These are phyloP conservation scores for Phytophthora fragariaefolia DNA, from an alignment of 352 stramenopile genomes.

Conservation along the genomic window DNA sequence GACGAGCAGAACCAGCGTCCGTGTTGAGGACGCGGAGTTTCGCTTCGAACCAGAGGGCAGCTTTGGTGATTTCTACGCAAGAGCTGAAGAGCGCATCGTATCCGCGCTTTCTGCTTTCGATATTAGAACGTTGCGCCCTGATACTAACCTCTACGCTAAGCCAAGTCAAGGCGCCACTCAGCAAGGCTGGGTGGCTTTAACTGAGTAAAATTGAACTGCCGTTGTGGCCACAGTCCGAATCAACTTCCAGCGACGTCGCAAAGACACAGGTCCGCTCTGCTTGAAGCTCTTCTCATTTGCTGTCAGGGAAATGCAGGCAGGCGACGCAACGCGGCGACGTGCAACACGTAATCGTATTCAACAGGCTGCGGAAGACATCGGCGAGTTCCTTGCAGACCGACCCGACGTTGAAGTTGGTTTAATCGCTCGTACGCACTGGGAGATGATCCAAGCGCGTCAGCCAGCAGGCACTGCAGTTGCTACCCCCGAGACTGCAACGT, in stretches of 20 bases:
- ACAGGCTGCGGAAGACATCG: not conserved
- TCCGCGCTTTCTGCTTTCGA: not conserved
- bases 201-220: not conserved
- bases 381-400: not conserved
- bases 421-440: not conserved
- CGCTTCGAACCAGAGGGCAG: not conserved
- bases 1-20: constrained; percentile 8
- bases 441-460: not conserved
- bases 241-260: not conserved
- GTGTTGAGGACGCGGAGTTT: constrained; percentile 1
- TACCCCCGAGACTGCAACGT: not conserved
- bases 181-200: not conserved
- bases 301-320: not conserved
- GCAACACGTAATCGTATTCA: not conserved
- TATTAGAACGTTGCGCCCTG: not conserved
- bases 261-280: not conserved
- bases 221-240: not conserved
- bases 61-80: constrained; percentile 1
- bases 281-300: constrained; percentile 5
- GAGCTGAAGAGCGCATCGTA: constrained; percentile 4
- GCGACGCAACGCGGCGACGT: not conserved
- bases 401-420: not conserved
- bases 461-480: not conserved
- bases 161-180: constrained; percentile 2
- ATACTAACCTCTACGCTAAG: constrained; percentile 6